phyloP scores from a whole-genome alignment of 495 filamentous ascomycete genomes.

The Aspergillus nanangensis region DNA sequence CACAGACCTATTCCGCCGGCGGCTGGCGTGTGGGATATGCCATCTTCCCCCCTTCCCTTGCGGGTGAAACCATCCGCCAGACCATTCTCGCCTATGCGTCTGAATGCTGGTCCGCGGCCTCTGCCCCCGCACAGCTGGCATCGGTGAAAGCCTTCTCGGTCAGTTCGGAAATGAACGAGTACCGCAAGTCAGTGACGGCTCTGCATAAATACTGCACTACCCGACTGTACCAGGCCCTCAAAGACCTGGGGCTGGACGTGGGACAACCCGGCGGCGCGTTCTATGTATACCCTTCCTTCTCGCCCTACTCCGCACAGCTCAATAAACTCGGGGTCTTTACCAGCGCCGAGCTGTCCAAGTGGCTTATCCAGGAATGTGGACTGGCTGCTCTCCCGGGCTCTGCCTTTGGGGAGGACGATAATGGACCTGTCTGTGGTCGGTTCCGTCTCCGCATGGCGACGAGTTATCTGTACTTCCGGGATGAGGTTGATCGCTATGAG shows the following conservation, averaged over 20 bases:
- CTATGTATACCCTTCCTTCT: slow-evolving; percentile 4
- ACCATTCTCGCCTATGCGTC: slow-evolving; percentile 3
- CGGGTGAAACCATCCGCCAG: slow-evolving; percentile 1
- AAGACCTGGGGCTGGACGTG: slow-evolving; percentile 1
- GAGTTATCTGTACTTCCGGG: slow-evolving; percentile 1
- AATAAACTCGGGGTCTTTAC: slow-evolving; percentile 2
- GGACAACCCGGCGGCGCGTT: slow-evolving; percentile 1
- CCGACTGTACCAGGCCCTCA: slow-evolving; percentile 1
- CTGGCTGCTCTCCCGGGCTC: background rate
- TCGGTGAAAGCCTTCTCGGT: slow-evolving; percentile 2
- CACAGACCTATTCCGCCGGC: slow-evolving; percentile 1
- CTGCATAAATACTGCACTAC: slow-evolving; percentile 3
- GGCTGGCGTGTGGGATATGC: slow-evolving; percentile 3
- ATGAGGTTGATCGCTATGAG: slow-evolving; percentile 3
- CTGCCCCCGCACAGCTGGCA: background rate
- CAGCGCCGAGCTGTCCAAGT: background rate
- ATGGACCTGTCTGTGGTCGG: background rate
- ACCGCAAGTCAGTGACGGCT: slow-evolving; percentile 1
- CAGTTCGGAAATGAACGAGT: background rate
- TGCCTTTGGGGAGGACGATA: slow-evolving; percentile 4
- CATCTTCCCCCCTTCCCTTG: slow-evolving; percentile 2
- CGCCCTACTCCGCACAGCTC: background rate
- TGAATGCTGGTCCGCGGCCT: slow-evolving; percentile 3
- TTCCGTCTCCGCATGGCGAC: slow-evolving; percentile 1
- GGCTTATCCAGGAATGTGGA: slow-evolving; percentile 2